Base-by-base conservation (phyloP, 805 yeast genomes). In the Cyberlindnera misumaiensis region DNA sequence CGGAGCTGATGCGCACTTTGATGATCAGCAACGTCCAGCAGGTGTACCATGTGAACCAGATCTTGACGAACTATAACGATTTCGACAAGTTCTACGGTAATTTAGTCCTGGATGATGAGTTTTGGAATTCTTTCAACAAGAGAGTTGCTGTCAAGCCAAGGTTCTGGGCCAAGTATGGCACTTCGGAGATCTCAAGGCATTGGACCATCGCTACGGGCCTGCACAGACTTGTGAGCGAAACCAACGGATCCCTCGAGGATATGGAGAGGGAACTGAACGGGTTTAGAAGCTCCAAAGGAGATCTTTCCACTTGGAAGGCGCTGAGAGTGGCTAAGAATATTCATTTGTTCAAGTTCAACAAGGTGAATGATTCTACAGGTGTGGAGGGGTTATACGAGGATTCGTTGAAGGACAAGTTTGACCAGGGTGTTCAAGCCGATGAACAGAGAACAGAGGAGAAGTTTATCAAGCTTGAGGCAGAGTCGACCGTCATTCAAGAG, bases 201-300 rank as follows among this genome's bases (percentile, higher is more conserved):
- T 68, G 72, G 73, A 65, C 61, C 35, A 56, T 58, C 5, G 44
- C 48, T 10, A 65, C 68, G 3, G 77, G 75, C 0, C 34, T 70
- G 12, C 58, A 59, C 2, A 30, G 43, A n/a, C 51, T 69, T 26
- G 32, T 41, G 28, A 37, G 38, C 11, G n/a, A 28, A 25, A 33
- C 32, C 34, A 11, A 15, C 15, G 20, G 42, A 30, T 38, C 37
- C 17, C 12, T 30, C 7, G 28, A 32, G 11, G 42, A 44, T 26
- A 27, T 40, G 20, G 38, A 14, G 11, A 13, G 20, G 1, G 30
- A 32, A 13, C 15, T 37, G 39, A 28, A 38, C 22, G 12, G 34
- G 28, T 28, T 45, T 31, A 34, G 45, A 26, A 33, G 24, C 4
- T 26, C 20, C 1, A 27, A 38, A 11, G 18, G 38, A 5, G 37